Evolutionary conservation across 2,329 filamentous ascomycete species (phyloP), one percentile per base, ranked within the genome.

Genomic region (Graphilbum fragrans): DNA sequence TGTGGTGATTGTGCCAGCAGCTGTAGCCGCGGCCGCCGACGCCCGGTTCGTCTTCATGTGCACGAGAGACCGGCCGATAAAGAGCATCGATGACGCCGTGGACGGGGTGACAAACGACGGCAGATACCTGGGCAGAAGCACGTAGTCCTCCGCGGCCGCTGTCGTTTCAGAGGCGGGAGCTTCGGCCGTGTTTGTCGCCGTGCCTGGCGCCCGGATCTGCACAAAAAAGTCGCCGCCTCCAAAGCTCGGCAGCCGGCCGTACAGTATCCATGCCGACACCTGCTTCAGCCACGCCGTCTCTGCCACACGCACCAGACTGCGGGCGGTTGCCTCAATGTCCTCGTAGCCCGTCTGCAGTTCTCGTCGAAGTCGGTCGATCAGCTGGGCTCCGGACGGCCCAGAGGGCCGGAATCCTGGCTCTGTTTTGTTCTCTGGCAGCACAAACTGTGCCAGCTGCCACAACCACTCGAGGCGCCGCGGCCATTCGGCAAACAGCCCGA

Each of bases 251-350:
- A 94, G 62, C 39, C 82, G 77, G 5, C 92, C 92, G 57, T 94
- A 93, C 14, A 96, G 62, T 9, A 96, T 71, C 90, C 90, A 98
- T 21, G 84, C 83, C 4, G 86, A 84, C 11, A 93, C 70, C 55
- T 94, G 87, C 58, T 86, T 84, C 54, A 96, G 65, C 92, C 92
- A 98, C 9, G 88, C 83, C 23, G 76, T 82, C 62, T 98, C 90
- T 0, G 87, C 88, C 19, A 86, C 71, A 14, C 67, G 73, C n/a
- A 86, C 72, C 29, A 96, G 64, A 44, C 80, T 76, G 47, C 77
- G 63, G 0, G 86, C 82, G 32, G 84, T 80, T 44, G 78, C 74
- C 55, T 90, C 86, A 42, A 98, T 77, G 53, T 95, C 87, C 8
- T 76, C 68, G 58, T 93, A 96, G 14, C 92, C 92, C 7, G 90